Evolutionary conservation across 768 basidiomycete species (phyloP), one percentile per base, ranked within the genome.

Genomic region (Leccinellum luteum): DNA sequence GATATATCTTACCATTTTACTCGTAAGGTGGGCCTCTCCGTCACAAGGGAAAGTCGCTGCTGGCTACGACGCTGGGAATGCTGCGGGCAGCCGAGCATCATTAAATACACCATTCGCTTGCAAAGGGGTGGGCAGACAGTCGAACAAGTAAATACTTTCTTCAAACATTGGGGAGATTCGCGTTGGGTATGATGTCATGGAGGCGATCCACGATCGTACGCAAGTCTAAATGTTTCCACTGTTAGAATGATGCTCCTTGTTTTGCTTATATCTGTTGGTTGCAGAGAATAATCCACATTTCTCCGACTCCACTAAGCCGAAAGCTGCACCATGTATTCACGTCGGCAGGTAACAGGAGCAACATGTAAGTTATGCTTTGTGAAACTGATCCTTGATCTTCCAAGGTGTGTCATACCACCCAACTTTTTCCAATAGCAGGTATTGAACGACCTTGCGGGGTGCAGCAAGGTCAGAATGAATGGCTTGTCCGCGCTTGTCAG

Each of bases 401-500:
- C 87, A 89, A 3, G 86, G 84, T 0, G 76, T 74, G 53, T 84
- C 80, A 55, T 83, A 83, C 87, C 87, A 90, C 74, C 85, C 83
- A 51, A 81, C 76, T 66, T 87, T 90, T 73, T 81, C 80, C 52
- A 81, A 65, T 5, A 80, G 63, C 6, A 82, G 66, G 54, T 81
- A 76, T 64, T 81, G 70, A 4, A 66, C 78, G n/a, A 81, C 74
- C n/a, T 70, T 67, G 47, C 69, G 71, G 2, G 77, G 56, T 23
- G 67, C 65, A 8, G 74, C 59, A 30, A 69, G 30, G 31, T 64
- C 58, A 13, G 65, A 57, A 6, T 63, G 38, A 8, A 66, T 31
- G 7, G 51, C 30, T 45, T 52, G 66, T 21, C 69, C 68, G 38
- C 68, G 69, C 47, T 72, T 75, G 56, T 68, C 72, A 76, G 64